phyloP scores from a whole-genome alignment of 2,329 filamentous ascomycete genomes.

The Fusarium poae region DNA sequence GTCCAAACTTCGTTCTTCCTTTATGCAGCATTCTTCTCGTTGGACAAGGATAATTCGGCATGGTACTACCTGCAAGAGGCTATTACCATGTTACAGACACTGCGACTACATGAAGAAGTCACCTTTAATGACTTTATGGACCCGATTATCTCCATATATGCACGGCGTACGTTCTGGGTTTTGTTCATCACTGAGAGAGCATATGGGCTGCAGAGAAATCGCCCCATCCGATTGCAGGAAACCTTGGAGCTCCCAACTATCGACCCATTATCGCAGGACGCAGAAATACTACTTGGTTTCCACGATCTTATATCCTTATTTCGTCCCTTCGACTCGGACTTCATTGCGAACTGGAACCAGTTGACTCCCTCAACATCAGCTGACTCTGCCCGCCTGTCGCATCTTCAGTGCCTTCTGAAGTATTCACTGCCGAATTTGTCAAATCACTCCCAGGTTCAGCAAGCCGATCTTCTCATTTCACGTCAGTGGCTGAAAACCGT shows the following conservation, averaged over 20 bases:
- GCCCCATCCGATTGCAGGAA: constrained; percentile 46
- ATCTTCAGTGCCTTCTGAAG: constrained; percentile 30
- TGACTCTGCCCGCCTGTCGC: constrained; percentile 14
- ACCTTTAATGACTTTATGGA: constrained; percentile 39
- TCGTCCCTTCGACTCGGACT: constrained; percentile 46
- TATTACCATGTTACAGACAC: constrained; percentile 48
- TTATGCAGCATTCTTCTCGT: constrained; percentile 49
- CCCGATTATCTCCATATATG: constrained; percentile 23
- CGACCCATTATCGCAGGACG: constrained; percentile 31
- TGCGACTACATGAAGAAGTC: constrained; percentile 49
- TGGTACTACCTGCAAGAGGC: constrained; percentile 53
- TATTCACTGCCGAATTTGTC: constrained; percentile 12
- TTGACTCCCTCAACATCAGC: constrained; percentile 4
- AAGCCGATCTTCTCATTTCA: constrained; percentile 47
- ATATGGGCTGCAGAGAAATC: constrained; percentile 51
- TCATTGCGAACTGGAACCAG: constrained; percentile 49
- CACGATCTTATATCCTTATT: constrained; percentile 50
- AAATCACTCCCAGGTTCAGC: constrained; percentile 35
- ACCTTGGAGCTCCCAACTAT: constrained; percentile 43
- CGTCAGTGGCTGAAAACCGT: constrained; percentile 49
- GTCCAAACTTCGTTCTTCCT: constrained; percentile 54
- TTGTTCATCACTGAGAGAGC: constrained; percentile 53
- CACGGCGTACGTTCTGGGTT: constrained; percentile 49
- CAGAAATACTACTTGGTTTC: constrained; percentile 50
- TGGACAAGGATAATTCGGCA: constrained; percentile 52